A percentile compares a stretch with the other conserved stretches of the same genome.
Evolutionary conservation across 106 monocot species (phyloP).

Genomic region (Hemerocallis citrina): DNA sequence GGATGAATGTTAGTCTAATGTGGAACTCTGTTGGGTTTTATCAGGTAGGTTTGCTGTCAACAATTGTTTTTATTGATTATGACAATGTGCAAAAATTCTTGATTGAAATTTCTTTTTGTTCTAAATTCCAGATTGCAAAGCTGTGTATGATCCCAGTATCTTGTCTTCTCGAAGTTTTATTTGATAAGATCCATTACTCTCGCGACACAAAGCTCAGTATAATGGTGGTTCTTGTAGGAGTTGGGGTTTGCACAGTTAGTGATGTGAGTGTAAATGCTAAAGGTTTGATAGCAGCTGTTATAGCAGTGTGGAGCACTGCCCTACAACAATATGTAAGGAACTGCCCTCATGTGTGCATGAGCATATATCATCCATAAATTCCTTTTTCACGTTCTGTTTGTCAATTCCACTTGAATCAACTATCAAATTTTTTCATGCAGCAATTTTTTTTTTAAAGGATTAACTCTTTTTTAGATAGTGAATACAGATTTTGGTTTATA

Average conservation of each 20-base stretch:
- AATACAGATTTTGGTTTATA: no score
- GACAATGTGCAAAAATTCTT: neutral
- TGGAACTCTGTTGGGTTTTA: slow-evolving; percentile 32
- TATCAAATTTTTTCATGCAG: no score
- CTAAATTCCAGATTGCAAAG: slow-evolving; percentile 47
- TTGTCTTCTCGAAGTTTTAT: slow-evolving; percentile 55
- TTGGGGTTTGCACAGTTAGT: slow-evolving; percentile 57
- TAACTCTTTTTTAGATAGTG: no score
- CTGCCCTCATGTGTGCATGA: no score
- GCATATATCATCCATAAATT: no score
- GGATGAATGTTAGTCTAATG: slow-evolving; percentile 32
- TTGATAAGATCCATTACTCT: slow-evolving; percentile 63
- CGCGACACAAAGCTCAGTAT: slow-evolving; percentile 61
- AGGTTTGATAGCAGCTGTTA: slow-evolving; percentile 46
- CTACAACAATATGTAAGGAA: slow-evolving; percentile 68
- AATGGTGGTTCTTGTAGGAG: slow-evolving; percentile 47
- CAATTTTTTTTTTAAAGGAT: no score
- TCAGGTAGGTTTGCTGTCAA: slow-evolving; percentile 33
- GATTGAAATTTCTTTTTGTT: neutral
- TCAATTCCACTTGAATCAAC: no score
- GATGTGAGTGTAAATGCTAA: slow-evolving; percentile 65
- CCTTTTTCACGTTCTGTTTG: no score
- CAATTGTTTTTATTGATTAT: neutral
- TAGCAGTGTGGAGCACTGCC: slow-evolving; percentile 72
- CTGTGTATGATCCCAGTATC: slow-evolving; percentile 67